These are phyloP conservation scores for Astrocystis sublimbata DNA, from an alignment of 495 filamentous ascomycete species.

Conservation along the genomic window DNA sequence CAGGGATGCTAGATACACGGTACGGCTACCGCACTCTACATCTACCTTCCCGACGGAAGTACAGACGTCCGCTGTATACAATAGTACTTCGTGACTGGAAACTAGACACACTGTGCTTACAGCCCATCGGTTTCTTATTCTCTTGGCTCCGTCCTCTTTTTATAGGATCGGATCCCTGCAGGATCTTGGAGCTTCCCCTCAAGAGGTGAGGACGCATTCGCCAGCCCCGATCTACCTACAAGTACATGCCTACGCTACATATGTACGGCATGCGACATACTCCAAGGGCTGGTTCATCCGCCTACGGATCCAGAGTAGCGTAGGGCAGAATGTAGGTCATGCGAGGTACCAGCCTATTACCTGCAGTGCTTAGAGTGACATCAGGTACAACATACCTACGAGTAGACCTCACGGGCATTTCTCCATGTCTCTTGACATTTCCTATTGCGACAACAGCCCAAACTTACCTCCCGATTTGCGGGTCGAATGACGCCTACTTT, in stretches of 20 bases:
- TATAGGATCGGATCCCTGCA: neutral
- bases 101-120: neutral
- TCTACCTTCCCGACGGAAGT: too few relatives aligned
- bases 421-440: neutral
- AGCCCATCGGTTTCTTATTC: neutral
- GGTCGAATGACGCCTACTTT: slow-evolving; percentile 20
- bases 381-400: slow-evolving; percentile 5
- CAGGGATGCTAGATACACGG: neutral
- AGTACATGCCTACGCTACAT: too few relatives aligned
- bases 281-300: slow-evolving; percentile 6
- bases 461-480: slow-evolving; percentile 17
- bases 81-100: neutral
- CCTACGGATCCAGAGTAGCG: neutral
- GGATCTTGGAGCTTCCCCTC: slow-evolving; percentile 12
- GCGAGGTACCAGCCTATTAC: slow-evolving; percentile 14
- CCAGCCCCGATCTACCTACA: neutral
- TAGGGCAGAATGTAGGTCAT: slow-evolving; percentile 4
- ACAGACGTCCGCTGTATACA: too few relatives aligned
- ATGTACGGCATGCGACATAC: too few relatives aligned
- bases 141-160: slow-evolving; percentile 1
- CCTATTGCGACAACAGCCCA: slow-evolving; percentile 7
- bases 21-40: too few relatives aligned
- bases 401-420: neutral
- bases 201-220: neutral
- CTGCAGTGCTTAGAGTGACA: slow-evolving; percentile 7